Base-by-base conservation (phyloP, 495 filamentous ascomycete species). In the Astrothelium macrocarpum region DNA sequence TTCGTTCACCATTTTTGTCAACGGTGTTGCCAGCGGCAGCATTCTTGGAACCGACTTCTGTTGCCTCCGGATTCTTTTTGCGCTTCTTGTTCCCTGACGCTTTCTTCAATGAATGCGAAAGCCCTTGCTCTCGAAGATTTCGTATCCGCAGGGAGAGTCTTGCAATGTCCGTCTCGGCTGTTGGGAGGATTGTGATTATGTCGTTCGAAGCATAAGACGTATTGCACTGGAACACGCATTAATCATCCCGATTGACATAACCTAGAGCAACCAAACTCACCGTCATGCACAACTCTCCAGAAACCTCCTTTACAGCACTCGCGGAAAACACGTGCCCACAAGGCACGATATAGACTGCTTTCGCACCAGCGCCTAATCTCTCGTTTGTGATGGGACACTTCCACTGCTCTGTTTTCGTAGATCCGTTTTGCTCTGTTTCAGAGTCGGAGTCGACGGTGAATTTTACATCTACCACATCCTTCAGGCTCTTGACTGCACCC, bases 311-410 rank as follows among this genome's bases (percentile, higher is more conserved):
- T 60, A 97, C 82, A 10, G 89, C 89, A 59, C 84, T 84, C 66
- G 93, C 90, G 1, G 89, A 84, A 73, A 97, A 97, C 1, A 90
- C 95, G 81, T 97, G 95, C 1, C 94, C 94, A 70, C 94, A 98
- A 0, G 94, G 94, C 18, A 97, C 90, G 5, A 98, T 70, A 73
- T 97, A 98, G 20, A 95, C 90, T 11, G 90, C 79, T 76, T 85
- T 91, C 18, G 87, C 85, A 12, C 80, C 82, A 9, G 31, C 59
- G 1, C 95, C 95, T 58, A 98, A 75, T 72, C 87, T 83, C 74
- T 95, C 95, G 49, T 85, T 82, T n/a, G 89, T 91, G 28, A 97
- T 81, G 1, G 93, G 92, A 71, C 94, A 98, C 23, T 90, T 81
- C 81, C 87, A 92, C 32, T 79, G 76, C 69, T 82, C 78, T n/a